These are phyloP conservation scores for Beauveria pseudobassiana DNA, from an alignment of 2,329 filamentous ascomycete species.

Conservation along the genomic window DNA sequence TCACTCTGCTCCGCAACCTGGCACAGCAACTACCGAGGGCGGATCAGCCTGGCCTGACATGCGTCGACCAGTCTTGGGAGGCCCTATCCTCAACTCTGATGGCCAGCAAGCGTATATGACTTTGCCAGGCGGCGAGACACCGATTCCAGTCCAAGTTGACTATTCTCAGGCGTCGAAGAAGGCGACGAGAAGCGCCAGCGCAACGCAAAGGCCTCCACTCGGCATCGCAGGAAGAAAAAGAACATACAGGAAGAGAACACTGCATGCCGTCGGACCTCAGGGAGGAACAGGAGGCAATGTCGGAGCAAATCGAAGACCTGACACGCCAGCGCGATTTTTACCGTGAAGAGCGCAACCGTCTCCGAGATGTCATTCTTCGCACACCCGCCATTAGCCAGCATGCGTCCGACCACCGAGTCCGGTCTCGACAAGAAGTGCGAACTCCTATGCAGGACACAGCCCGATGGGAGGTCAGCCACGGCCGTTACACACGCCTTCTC, in stretches of 20 bases:
- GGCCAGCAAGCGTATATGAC: constrained; percentile 32
- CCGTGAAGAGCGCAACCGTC: constrained; percentile 61
- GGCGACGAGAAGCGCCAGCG: constrained; percentile 76
- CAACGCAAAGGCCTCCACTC: constrained; percentile 77
- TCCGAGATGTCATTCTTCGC: constrained; percentile 57
- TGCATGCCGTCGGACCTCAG: constrained; percentile 62
- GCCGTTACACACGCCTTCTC: constrained; percentile 20
- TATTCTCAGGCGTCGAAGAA: constrained; percentile 74
- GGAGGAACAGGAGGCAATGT: constrained; percentile 58
- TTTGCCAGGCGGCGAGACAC: constrained; percentile 29
- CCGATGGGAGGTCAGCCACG: constrained; percentile 23
- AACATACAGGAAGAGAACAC: constrained; percentile 71
- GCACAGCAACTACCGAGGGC: constrained; percentile 17
- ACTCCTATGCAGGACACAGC: constrained; percentile 31
- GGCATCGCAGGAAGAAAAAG: constrained; percentile 75
- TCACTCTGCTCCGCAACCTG: constrained; percentile 17
- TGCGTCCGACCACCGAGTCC: constrained; percentile 47
- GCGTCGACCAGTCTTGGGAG: constrained; percentile 22
- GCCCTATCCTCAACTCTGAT: constrained; percentile 21
- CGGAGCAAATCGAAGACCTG: constrained; percentile 42
- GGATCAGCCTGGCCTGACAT: constrained; percentile 26
- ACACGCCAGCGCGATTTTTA: constrained; percentile 66
- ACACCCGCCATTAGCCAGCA: constrained; percentile 49
- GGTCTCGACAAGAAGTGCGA: constrained; percentile 26
- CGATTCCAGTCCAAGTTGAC: constrained; percentile 61